Evolutionary conservation across 2,329 filamentous ascomycete genomes (phyloP), one percentile per base, ranked within the genome.

Genomic region (Xylaria polymorpha): DNA sequence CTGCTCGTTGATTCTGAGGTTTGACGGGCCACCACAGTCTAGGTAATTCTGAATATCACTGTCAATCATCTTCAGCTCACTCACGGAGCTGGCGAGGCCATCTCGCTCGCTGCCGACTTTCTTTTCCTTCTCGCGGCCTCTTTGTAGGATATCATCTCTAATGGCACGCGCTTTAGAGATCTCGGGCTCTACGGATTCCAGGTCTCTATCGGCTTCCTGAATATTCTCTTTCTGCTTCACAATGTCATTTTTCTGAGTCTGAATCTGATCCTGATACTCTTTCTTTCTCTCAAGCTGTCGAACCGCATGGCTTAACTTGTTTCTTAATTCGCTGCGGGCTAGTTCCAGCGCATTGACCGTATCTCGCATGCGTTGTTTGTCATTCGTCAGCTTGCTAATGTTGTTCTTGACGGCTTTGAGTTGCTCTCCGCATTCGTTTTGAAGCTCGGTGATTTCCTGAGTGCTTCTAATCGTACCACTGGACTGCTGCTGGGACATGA

Each of bases 271-370:
- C 70, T 89, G 84, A 25, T 97, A 84, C 51, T 88, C 86, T 46
- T 87, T 86, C 82, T 94, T 97, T 80, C 93, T 94, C 78, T 97
- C 94, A 32, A 98, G 84, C 75, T 94, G 90, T 67, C 91, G 90
- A 57, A 87, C 85, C 1, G 92, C 89, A 61, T 87, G 88, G 74
- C 86, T 90, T 61, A 98, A 85, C 72, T 92, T 92, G 77, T 91
- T 91, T 69, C 87, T 88, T 48, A 92, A 83, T 79, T 97, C 92
- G 75, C 92, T 91, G 68, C 90, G 86, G 76, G 96, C 90, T 4
- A 96, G 85, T 80, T 98, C 94, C 32, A 97, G 83, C 18, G 85
- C 83, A 71, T 86, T 91, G 64, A 96, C 86, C 43, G 88, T 84
- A 71, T 89, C 88, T 67, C 90, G 90, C 63, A 89, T 86, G 46